phyloP scores from a whole-genome alignment of 2,329 filamentous ascomycete species.

The Venturia asperata region DNA sequence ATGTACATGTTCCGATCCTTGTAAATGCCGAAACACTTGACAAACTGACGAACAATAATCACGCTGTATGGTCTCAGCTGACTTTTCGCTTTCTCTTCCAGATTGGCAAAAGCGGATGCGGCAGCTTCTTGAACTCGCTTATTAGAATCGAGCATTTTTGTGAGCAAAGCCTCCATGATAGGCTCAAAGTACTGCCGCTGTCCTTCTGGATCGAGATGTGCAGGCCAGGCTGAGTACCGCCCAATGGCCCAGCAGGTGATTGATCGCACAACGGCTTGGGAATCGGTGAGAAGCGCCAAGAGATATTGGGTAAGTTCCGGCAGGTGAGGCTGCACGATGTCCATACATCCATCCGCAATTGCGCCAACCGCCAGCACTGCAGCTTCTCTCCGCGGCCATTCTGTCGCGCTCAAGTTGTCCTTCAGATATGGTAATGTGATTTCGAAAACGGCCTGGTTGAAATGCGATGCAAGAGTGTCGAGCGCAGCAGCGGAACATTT shows the following conservation, averaged over 20 bases:
- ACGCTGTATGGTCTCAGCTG: slow-evolving; percentile 77
- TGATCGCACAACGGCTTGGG: slow-evolving; percentile 84
- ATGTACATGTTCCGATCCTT: slow-evolving; percentile 99
- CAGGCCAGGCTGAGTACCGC: slow-evolving; percentile 88
- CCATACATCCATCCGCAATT: slow-evolving; percentile 89
- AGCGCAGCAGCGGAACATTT: slow-evolving; percentile 96
- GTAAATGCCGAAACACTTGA: slow-evolving; percentile 86
- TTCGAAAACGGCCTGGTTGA: slow-evolving; percentile 79
- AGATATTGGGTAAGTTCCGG: slow-evolving; percentile 87
- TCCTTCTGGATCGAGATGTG: slow-evolving; percentile 61
- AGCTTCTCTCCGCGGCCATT: slow-evolving; percentile 90
- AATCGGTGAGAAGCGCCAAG: slow-evolving; percentile 74
- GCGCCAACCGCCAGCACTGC: slow-evolving; percentile 91
- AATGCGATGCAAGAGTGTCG: slow-evolving; percentile 88
- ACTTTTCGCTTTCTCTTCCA: slow-evolving; percentile 86
- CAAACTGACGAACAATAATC: slow-evolving; percentile 87
- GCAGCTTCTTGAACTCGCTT: slow-evolving; percentile 97
- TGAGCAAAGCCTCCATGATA: slow-evolving; percentile 93
- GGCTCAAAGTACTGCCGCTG: slow-evolving; percentile 80
- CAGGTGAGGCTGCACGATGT: slow-evolving; percentile 81
- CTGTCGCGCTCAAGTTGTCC: slow-evolving; percentile 75
- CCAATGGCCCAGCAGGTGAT: slow-evolving; percentile 98
- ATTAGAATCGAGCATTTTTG: slow-evolving; percentile 92
- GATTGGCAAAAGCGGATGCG: slow-evolving; percentile 88
- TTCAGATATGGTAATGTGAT: slow-evolving; percentile 89